A percentile compares a stretch with the other conserved stretches of the same genome.
Evolutionary conservation across 257 asterid species (phyloP).

Genomic region (Solanum chiquidenum): DNA sequence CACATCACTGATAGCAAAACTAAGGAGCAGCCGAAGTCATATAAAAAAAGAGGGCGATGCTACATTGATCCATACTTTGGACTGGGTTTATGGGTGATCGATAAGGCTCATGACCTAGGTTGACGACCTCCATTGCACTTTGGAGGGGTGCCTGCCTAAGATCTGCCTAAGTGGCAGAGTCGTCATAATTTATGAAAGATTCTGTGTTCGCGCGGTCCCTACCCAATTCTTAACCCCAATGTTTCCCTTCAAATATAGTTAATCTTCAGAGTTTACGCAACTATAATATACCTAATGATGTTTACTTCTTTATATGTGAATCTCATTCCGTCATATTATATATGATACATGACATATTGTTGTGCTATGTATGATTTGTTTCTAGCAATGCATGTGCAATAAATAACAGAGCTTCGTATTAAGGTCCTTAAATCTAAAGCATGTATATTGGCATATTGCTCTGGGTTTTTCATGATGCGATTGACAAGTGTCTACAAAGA

Average conservation of each 20-base stretch:
- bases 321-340: too few relatives aligned
- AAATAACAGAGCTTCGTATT: neutral
- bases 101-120: neutral
- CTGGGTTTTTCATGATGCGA: neutral
- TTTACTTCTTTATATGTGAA: neutral
- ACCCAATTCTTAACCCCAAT: neutral
- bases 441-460: neutral
- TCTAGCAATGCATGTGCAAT: neutral
- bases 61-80: neutral
- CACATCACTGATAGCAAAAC: neutral
- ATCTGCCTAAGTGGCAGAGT: neutral
- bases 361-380: neutral
- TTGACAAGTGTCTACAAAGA: neutral
- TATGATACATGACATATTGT: neutral
- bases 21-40: neutral
- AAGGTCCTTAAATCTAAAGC: neutral
- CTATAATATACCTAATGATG: too few relatives aligned
- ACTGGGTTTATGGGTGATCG: neutral
- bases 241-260: neutral
- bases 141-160: neutral
- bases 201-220: neutral
- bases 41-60: neutral
- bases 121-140: neutral
- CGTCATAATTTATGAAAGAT: neutral
- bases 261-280: neutral